Evolutionary conservation across 768 basidiomycete genomes (phyloP).

Genomic region (Suillus subaureus): DNA sequence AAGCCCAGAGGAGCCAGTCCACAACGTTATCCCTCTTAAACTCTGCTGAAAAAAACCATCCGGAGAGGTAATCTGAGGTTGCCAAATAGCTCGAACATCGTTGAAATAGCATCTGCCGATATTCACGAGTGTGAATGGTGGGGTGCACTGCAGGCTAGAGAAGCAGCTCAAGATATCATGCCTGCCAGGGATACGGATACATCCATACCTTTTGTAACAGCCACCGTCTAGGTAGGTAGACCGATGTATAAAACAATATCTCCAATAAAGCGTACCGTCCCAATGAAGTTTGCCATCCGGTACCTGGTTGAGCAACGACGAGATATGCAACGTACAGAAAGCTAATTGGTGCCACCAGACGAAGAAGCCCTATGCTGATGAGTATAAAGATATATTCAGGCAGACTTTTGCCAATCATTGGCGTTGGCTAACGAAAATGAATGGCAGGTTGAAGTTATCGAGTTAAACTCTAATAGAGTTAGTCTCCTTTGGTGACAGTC

Average conservation of each 20-base stretch:
- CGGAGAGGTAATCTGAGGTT: constrained; percentile 37
- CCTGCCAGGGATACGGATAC: neutral
- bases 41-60: constrained; percentile 53
- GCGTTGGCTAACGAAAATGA: neutral
- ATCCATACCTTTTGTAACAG: constrained; percentile 47
- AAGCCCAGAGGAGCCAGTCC: constrained; percentile 69
- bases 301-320: constrained; percentile 9
- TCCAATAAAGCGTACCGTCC: constrained; percentile 44
- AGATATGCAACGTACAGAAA: constrained; percentile 37
- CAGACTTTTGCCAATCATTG: constrained; percentile 50
- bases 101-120: constrained; percentile 51
- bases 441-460: neutral
- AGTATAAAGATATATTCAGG: constrained; percentile 59
- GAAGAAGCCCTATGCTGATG: constrained; percentile 45
- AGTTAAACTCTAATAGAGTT: neutral
- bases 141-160: constrained; percentile 36
- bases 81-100: constrained; percentile 40
- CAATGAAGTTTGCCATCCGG: constrained; percentile 19
- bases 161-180: neutral
- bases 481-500: neutral
- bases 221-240: constrained; percentile 50
- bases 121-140: constrained; percentile 39
- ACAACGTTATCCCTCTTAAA: constrained; percentile 50
- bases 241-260: constrained; percentile 47
- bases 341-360: constrained; percentile 53